Evolutionary conservation across 495 filamentous ascomycete genomes (phyloP).

Genomic region (Hypomontagnella monticulosa): DNA sequence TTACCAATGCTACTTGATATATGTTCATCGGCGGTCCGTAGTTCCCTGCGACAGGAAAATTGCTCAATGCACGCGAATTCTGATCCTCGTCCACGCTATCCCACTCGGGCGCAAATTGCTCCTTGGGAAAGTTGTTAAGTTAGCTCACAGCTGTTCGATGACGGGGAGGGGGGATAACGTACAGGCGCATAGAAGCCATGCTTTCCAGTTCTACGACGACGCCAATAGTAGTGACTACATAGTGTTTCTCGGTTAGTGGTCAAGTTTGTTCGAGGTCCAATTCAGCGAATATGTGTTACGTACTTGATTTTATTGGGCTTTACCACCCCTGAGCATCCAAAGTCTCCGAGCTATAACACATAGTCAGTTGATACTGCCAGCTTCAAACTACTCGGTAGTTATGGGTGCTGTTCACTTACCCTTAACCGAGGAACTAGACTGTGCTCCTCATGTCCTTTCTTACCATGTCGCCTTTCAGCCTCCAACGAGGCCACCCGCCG

Average conservation of each 20-base stretch:
- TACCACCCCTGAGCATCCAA: conserved; percentile 9
- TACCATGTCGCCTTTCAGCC: neutral
- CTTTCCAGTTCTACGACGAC: conserved; percentile 7
- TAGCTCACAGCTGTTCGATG: neutral
- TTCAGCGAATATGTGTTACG: neutral
- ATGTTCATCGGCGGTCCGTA: conserved; percentile 22
- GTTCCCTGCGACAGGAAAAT: conserved; percentile 8
- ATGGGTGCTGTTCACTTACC: neutral
- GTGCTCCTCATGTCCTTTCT: conserved; percentile 6
- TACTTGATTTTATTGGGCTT: conserved; percentile 30
- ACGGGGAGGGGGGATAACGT: neutral
- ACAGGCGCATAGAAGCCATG: conserved; percentile 11
- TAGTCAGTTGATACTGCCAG: conserved; percentile 2
- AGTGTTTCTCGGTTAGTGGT: conserved; percentile 14
- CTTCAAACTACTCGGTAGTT: neutral
- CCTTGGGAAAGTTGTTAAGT: conserved; percentile 6
- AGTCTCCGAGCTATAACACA: conserved; percentile 32
- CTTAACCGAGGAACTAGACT: conserved; percentile 16
- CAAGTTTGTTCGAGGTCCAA: neutral
- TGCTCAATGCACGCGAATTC: neutral
- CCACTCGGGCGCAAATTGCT: conserved; percentile 32
- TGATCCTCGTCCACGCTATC: neutral
- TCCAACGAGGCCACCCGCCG: too few species aligned
- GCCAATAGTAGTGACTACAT: neutral
- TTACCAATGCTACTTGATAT: conserved; percentile 24